Percentiles rank a stretch among this genome's conserved stretches.
Conservation (phyloP, 1,139 yeast genomes). For the Kodamaea fungicola region DNA sequence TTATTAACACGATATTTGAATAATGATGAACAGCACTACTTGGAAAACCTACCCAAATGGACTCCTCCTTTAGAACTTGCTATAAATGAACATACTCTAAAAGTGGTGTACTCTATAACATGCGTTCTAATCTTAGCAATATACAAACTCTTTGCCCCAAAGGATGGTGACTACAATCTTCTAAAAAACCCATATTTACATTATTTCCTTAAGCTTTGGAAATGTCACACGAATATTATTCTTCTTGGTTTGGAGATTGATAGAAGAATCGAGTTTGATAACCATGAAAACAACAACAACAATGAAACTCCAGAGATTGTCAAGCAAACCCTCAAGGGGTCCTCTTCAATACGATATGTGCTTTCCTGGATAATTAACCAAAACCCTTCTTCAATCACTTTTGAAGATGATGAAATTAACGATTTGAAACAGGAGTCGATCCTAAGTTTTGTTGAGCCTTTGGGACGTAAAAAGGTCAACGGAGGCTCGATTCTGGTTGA, state of each 20-base stretch:
- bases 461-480: constrained; percentile 51
- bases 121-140: constrained; percentile 51
- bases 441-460: constrained; percentile 56
- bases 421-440: constrained; percentile 57
- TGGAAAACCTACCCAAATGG: constrained; percentile 46
- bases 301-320: constrained; percentile 49
- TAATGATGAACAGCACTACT: constrained; percentile 43
- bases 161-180: constrained; percentile 25
- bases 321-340: constrained; percentile 55
- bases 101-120: constrained; percentile 49
- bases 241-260: constrained; percentile 61
- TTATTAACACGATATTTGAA: constrained; percentile 39
- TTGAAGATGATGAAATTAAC: constrained; percentile 11
- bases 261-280: constrained; percentile 52
- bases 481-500: constrained; percentile 59
- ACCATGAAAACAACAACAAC: constrained; percentile 21
- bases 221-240: constrained; percentile 55
- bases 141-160: constrained; percentile 40
- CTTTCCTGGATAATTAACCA: constrained; percentile 58
- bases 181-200: constrained; percentile 60
- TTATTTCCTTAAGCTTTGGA: constrained; percentile 58
- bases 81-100: constrained; percentile 29
- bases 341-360: constrained; percentile 59
- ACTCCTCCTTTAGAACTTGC: constrained; percentile 42
- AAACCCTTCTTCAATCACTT: constrained; percentile 28